Base-by-base conservation (phyloP, 2,329 filamentous ascomycete species). In the Colletotrichum chrysophilum region DNA sequence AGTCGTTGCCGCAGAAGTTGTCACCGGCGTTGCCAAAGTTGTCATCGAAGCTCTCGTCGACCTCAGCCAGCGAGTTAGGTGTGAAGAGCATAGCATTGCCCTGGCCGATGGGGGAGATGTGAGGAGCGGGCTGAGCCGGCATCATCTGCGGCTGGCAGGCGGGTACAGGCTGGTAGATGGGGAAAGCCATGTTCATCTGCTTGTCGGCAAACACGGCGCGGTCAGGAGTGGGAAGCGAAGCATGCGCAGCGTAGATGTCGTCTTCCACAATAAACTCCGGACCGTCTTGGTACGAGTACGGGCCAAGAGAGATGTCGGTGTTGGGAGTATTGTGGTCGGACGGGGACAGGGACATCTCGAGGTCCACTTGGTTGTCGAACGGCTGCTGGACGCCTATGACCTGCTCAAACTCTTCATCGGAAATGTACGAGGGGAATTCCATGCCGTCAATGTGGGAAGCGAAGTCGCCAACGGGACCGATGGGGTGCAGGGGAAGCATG, bases 71-170 rank as follows among this genome's bases (percentile, higher is more conserved):
- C 0, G 92, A 93, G 56, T 89, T 88, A 64, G 94, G 92, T 12
- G 93, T 94, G 84, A 89, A 94, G 36, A 95, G 88, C 86, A 94
- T 94, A 2, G 92, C 86, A 75, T 93, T 92, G 43, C 90, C 89
- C 79, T 95, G 93, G 7, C 92, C 94, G 70, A 89, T 88, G 10
- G 93, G 93, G 5, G 94, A 95, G 76, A 95, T 89, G 76, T 94
- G 93, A 30, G 88, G 85, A 36, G 85, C 83, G 36, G 79, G 79
- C 74, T 80, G 78, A 78, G 75, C 78, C 78, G 78, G 79, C 81
- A 72, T 73, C 62, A 76, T 77, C 74, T 79, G 82, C n/a, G 84
- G 84, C 36, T 84, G 85, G 79, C 83, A 86, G 55, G 88, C 79
- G 16, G 87, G 84, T 7, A 83, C 79, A 6, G 80, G 78, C 6